Conservation (phyloP, 148 eudicot genomes). For the Linanthus parryae region DNA sequence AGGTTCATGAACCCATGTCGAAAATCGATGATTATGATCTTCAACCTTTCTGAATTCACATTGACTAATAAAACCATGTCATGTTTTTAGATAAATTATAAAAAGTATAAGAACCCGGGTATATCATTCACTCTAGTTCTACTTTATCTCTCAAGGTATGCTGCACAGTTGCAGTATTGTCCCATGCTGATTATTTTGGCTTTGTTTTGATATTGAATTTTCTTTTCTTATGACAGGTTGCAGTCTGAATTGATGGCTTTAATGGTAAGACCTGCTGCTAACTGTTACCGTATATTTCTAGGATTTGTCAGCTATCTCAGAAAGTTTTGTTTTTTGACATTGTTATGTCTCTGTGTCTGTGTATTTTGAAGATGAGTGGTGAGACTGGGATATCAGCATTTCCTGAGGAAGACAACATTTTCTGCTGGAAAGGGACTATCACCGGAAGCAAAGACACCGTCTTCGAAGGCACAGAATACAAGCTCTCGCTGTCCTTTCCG, state of each 20-base stretch:
- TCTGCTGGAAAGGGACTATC: constrained; percentile 94
- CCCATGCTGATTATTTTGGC: background rate
- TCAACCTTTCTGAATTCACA: background rate
- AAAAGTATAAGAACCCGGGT: too few relatives aligned
- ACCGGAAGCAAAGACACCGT: constrained; percentile 93
- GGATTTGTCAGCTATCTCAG: too few relatives aligned
- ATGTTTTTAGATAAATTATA: too few relatives aligned
- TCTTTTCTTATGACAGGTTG: constrained; percentile 46
- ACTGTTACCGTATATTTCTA: too few relatives aligned
- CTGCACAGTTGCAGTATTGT: background rate
- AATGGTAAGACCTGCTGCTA: constrained; percentile 77
- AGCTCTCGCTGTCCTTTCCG: constrained; percentile 67
- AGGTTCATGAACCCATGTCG: too few relatives aligned
- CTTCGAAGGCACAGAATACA: constrained; percentile 94
- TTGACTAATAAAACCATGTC: too few relatives aligned
- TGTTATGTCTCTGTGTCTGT: background rate
- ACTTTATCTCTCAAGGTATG: background rate
- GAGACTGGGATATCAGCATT: constrained; percentile 90
- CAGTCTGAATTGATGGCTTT: constrained; percentile 95
- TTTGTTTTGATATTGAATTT: background rate
- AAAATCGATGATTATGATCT: too few relatives aligned
- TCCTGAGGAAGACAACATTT: constrained; percentile 94
- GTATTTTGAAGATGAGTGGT: constrained; percentile 75
- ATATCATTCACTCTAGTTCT: background rate
- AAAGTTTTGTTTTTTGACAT: background rate